phyloP scores from a whole-genome alignment of 2,329 filamentous ascomycete genomes.

The Drechmeria coniospora region DNA sequence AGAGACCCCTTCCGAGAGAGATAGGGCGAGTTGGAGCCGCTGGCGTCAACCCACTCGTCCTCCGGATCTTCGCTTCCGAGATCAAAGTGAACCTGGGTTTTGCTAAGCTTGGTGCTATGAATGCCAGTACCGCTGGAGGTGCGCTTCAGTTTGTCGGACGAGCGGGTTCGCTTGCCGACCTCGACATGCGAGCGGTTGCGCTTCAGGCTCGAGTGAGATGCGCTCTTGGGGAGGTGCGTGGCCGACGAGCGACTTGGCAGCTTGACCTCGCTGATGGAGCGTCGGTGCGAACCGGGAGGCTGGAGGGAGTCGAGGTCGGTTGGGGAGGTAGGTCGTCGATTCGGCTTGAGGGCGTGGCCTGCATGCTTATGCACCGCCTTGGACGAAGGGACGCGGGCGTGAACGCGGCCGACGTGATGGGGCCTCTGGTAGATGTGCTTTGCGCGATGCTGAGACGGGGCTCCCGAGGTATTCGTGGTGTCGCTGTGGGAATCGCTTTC shows the following conservation, averaged over 20 bases:
- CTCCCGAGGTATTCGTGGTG: conserved; percentile 9
- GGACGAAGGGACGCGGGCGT: conserved; percentile 35
- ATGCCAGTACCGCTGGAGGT: conserved; percentile 34
- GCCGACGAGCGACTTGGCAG: conserved; percentile 29
- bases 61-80: conserved; percentile 34
- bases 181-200: conserved; percentile 46
- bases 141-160: conserved; percentile 36
- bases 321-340: conserved; percentile 27
- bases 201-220: conserved; percentile 39
- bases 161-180: conserved; percentile 34
- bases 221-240: conserved; percentile 35
- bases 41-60: conserved; percentile 54
- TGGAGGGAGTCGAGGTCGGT: conserved; percentile 10
- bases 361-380: conserved; percentile 33
- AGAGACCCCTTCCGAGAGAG: conserved; percentile 30
- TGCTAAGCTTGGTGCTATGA: conserved; percentile 22
- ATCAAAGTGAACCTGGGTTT: conserved; percentile 46
- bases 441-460: conserved; percentile 13
- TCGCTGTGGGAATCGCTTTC: conserved; percentile 20
- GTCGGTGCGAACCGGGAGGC: conserved; percentile 26
- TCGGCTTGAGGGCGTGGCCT: conserved; percentile 16
- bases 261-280: conserved; percentile 34
- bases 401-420: conserved; percentile 27
- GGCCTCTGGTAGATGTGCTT: conserved; percentile 17
- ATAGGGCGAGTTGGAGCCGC: conserved; percentile 45